Percentiles rank a stretch among this genome's conserved stretches.
Evolutionary conservation across 352 stramenopile species (phyloP).

Genomic region (Globisporangium paroecandrum): DNA sequence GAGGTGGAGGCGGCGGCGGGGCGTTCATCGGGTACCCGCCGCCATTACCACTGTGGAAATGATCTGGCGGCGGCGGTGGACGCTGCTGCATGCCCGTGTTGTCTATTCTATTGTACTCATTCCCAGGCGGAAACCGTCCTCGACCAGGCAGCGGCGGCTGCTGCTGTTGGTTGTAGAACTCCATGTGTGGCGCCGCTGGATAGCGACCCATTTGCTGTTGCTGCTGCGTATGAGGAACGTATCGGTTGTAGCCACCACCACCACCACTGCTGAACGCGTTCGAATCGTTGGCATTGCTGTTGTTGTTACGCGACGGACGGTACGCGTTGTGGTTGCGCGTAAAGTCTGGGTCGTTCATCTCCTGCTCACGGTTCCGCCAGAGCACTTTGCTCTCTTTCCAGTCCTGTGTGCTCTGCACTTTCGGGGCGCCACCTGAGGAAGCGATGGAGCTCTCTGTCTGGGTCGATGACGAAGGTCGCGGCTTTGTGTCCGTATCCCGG

Average conservation of each 20-base stretch:
- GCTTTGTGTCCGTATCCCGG: background rate
- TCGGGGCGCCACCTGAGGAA: background rate
- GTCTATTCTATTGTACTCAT: constrained; percentile 66
- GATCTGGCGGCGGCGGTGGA: constrained; percentile 35
- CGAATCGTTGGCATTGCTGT: background rate
- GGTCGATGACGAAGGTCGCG: background rate
- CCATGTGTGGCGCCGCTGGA: constrained; percentile 14
- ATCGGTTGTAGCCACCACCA: constrained; percentile 27
- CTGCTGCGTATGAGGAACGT: constrained; percentile 5
- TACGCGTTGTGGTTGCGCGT: constrained; percentile 76
- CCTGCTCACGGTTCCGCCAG: constrained; percentile 92
- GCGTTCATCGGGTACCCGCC: constrained; percentile 30
- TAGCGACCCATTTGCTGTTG: constrained; percentile 12
- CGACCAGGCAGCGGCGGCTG: constrained; percentile 31
- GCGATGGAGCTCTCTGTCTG: background rate
- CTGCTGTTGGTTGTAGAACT: constrained; percentile 15
- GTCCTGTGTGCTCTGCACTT: constrained; percentile 35
- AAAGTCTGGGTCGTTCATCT: constrained; percentile 93
- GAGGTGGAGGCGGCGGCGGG: constrained; percentile 26
- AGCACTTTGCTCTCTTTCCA: constrained; percentile 91
- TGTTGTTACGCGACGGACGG: constrained; percentile 27
- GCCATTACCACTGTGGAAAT: constrained; percentile 29
- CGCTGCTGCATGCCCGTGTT: constrained; percentile 20
- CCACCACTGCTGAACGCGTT: background rate
- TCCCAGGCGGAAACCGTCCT: constrained; percentile 19